Evolutionary conservation across 257 asterid genomes (phyloP), one percentile per base, ranked within the genome.

Genomic region (Datura wrightii): DNA sequence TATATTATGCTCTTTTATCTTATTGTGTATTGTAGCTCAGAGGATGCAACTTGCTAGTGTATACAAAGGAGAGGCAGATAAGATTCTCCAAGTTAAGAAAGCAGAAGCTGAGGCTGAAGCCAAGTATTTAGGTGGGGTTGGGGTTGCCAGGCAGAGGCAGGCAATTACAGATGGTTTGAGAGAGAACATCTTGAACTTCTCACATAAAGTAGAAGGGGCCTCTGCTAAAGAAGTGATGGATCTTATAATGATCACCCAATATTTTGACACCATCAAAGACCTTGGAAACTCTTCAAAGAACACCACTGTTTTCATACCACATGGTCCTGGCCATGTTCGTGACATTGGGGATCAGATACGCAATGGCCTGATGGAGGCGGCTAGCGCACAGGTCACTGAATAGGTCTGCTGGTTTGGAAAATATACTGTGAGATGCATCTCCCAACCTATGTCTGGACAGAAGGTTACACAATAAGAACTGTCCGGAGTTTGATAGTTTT

Each of bases 31-130:
- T 44, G 62, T 83, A 96, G 99, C 99, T 89, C 99, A 96, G 92
- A 92, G 99, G 93, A 90, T 93, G 93, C 99, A 96, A 86, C 96
- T 96, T 15, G 99, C 99, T 69, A 93, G 97, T 62, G 99, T 94
- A 76, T 96, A 93, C 97, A 96, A 91, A 86, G 99, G 99, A 14
- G 99, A 96, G 89, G 97, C 99, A 4, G 99, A 96, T 82, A 96
- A 96, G 87, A 92, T 94, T 86, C 95, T 94, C 87, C 94, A 6
- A 84, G 91, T 96, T 13, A 96, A 96, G 92, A 96, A 87, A 87
- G 99, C 99, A 78, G 99, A 96, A 88, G 98, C 96, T 2, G 99
- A 96, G 5, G 99, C 98, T 19, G 99, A 96, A 87, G 82, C 99
- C 87, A 96, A 96, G 92, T 96, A 96, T 90, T 94, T 96, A 7